phyloP scores from a whole-genome alignment of 805 yeast genomes.

The Candida tallmaniae region DNA sequence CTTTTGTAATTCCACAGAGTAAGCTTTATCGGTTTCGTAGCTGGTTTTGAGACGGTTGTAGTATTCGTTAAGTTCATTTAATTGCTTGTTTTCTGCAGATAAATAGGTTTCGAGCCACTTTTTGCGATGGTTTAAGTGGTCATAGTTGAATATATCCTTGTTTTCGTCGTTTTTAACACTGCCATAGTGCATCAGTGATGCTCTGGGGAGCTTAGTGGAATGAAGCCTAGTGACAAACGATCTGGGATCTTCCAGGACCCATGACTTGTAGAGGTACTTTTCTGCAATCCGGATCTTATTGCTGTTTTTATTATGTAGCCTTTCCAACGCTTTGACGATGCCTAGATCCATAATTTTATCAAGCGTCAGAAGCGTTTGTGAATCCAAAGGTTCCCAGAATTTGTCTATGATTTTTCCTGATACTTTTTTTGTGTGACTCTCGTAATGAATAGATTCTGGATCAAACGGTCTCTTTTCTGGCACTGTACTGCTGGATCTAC shows the following conservation, averaged over 20 bases:
- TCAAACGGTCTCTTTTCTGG: slow-evolving; percentile 7
- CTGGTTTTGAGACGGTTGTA: slow-evolving; percentile 18
- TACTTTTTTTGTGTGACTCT: slow-evolving; percentile 12
- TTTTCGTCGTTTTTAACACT: slow-evolving; percentile 12
- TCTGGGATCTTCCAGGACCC: slow-evolving; percentile 17
- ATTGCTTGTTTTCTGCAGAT: slow-evolving; percentile 37
- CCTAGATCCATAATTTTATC: slow-evolving; percentile 23
- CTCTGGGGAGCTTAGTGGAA: slow-evolving; percentile 24
- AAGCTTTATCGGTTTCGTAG: slow-evolving; percentile 28
- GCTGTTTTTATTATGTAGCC: slow-evolving; percentile 11
- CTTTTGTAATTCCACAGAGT: slow-evolving; percentile 27
- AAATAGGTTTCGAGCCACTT: slow-evolving; percentile 31
- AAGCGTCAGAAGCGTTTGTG: slow-evolving; percentile 12
- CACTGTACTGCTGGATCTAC: no score
- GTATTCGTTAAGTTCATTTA: slow-evolving; percentile 26
- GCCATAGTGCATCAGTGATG: slow-evolving; percentile 14
- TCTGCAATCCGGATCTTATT: slow-evolving; percentile 20
- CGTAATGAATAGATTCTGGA: slow-evolving; percentile 10
- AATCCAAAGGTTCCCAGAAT: slow-evolving; percentile 27
- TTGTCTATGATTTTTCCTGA: slow-evolving; percentile 23
- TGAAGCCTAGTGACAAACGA: slow-evolving; percentile 23
- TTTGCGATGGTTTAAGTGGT: slow-evolving; percentile 20
- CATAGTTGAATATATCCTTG: slow-evolving; percentile 20
- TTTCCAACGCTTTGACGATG: slow-evolving; percentile 22
- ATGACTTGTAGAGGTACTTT: slow-evolving; percentile 17